A percentile compares a stretch with the other conserved stretches of the same genome.
phyloP scores from a whole-genome alignment of 73 alveolate species.

The Paramecium sexaurelia region DNA sequence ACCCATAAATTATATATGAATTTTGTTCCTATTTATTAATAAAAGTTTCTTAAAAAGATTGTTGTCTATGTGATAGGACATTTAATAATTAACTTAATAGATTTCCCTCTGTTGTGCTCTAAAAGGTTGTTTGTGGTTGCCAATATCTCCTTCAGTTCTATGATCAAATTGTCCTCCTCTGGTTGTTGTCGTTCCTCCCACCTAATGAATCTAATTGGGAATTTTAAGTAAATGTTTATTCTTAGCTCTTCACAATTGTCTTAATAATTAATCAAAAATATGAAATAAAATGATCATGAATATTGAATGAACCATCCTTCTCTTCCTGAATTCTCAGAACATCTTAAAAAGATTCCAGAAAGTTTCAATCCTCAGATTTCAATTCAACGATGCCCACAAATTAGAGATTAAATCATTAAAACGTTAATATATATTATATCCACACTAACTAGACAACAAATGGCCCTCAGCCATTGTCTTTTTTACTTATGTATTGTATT shows the following conservation, averaged over 20 bases:
- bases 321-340: neutral
- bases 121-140: neutral
- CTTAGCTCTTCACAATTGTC: conserved; percentile 8
- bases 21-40: neutral
- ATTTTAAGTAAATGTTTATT: conserved; percentile 35
- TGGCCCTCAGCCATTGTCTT: conserved; percentile 65
- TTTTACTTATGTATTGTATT: neutral
- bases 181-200: conserved; percentile 40
- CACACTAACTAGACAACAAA: conserved; percentile 61
- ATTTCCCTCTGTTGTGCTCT: conserved; percentile 16
- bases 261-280: neutral
- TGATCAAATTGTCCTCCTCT: neutral
- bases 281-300: neutral
- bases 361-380: neutral
- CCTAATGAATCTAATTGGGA: neutral
- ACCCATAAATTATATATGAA: neutral
- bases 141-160: neutral
- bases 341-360: neutral
- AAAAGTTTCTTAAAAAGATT: neutral
- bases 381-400: neutral
- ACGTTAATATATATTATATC: neutral
- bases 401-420: neutral
- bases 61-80: conserved; percentile 60
- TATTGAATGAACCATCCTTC: neutral
- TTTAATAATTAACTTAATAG: conserved; percentile 36